Base-by-base conservation (phyloP, 2,329 filamentous ascomycete genomes). In the Exophiala bonariae region DNA sequence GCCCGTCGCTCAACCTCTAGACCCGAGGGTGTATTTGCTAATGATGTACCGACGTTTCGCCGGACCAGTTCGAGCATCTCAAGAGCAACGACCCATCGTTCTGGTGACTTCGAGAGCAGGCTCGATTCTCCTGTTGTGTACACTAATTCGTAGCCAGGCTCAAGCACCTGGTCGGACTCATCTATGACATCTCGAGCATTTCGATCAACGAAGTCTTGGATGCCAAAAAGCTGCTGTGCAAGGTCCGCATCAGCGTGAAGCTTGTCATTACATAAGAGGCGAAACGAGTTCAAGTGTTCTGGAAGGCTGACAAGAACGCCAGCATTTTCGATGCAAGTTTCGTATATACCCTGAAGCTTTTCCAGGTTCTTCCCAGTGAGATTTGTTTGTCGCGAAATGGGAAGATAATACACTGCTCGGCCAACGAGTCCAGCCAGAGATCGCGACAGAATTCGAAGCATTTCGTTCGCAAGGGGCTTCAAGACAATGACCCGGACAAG, bases 151-250 rank as follows among this genome's bases (percentile, higher is more conserved):
- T 82, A 83, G 37, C 77, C 79, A 3, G 76, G 71, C 34, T 73
- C 79, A 34, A 85, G 78, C 44, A 79, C 80, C 47, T 85, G 81
- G 38, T 87, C 83, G 31, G 78, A 82, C 61, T 87, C 82, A 47
- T 86, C 82, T 0, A 86, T 68, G 2, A 87, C 71, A 50, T 85
- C 81, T 0, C 80, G 67, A 0, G 74, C 69, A 2, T 62, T 49
- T 0, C 40, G 11, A 22, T 77, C 62, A 1, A 84, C 66, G 51
- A 72, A 77, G 0, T 64, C 18, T n/a, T 80, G 74, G 0, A 64
- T 71, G 1, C 60, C 14, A 0, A 77, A 50, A 11, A 81, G 58
- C 1, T 49, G 36, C 1, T 49, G 37, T 0, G 72, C 73, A 3
- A 70, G 16, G 0, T 35, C 16, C 0, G 57, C 18, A 1, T 67